Base-by-base conservation (phyloP, 106 monocot species). In the Acorus calamus region DNA sequence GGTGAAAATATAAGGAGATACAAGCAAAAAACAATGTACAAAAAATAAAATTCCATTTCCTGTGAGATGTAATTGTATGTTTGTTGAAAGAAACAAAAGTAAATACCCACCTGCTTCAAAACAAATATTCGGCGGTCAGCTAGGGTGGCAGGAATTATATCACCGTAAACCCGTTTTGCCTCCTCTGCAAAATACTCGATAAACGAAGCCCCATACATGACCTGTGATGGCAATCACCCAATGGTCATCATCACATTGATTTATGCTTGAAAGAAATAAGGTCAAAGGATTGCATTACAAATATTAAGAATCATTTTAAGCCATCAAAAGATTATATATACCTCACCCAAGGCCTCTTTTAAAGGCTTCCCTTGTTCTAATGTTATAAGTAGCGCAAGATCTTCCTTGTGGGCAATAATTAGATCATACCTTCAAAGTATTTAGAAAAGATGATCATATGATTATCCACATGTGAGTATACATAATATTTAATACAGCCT, bases 321-420 rank as follows among this genome's bases (percentile, higher is more conserved):
- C 28, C 28, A 28, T 49, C 47, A 14, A 13, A 46, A 52, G n/a
- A 56, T 5, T 56, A 14, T 14, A 14, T 7, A 48, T 89, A 94
- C 93, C 93, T 94, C 93, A 53, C 77, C 83, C 12, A 86, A 51
- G 11, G 93, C 83, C 70, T 94, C 93, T 57, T 82, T 89, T n/a
- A 94, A 56, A 68, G 93, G 89, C 60, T 94, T 94, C 43, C 93
- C 93, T 80, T 89, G 89, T 68, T 94, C 93, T 53, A 94, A 70
- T 42, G 93, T 94, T 53, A 89, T 94, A 61, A 94, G 79, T 58
- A 89, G 61, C 4, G 93, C 93, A 67, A 94, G 86, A 4, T 86
- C 86, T 63, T 94, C 93, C 74, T 94, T 94, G 62, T 94, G 86
- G 66, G 76, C 14, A 61, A 86, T 75, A 56, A 94, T 63, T 71